phyloP scores from a whole-genome alignment of 140 eudicot genomes.

The Flaveria floridana region DNA sequence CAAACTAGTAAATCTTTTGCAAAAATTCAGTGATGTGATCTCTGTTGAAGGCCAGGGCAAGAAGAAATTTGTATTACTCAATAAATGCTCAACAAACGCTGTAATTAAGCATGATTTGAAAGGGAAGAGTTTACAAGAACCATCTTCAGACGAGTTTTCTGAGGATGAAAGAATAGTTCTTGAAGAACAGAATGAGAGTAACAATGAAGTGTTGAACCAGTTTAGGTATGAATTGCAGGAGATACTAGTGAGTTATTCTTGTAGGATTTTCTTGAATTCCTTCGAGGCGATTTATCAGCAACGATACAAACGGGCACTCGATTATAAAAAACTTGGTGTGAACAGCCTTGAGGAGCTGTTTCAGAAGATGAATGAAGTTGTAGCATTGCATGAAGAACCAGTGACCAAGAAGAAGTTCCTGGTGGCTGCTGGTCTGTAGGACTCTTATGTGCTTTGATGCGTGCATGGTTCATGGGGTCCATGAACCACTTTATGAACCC shows the following conservation, averaged over 20 bases:
- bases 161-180: slow-evolving; percentile 44
- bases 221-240: slow-evolving; percentile 79
- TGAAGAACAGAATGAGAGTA: slow-evolving; percentile 22
- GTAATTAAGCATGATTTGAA: slow-evolving; percentile 47
- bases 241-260: slow-evolving; percentile 79
- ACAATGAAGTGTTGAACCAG: slow-evolving; percentile 33
- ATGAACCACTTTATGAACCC: neutral
- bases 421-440: slow-evolving; percentile 51
- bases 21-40: slow-evolving; percentile 61
- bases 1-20: slow-evolving; percentile 64
- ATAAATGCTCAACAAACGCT: slow-evolving; percentile 32
- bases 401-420: slow-evolving; percentile 57
- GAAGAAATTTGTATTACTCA: slow-evolving; percentile 54
- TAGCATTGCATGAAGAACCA: slow-evolving; percentile 65
- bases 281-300: slow-evolving; percentile 77
- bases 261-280: slow-evolving; percentile 56
- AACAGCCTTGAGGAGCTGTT: slow-evolving; percentile 64
- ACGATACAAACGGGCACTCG: slow-evolving; percentile 57
- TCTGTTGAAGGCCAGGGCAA: slow-evolving; percentile 68
- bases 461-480: neutral
- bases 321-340: slow-evolving; percentile 67
- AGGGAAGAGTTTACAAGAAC: slow-evolving; percentile 52
- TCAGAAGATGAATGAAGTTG: slow-evolving; percentile 74
- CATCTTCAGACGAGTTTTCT: slow-evolving; percentile 74
- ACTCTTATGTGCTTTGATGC: neutral